Evolutionary conservation across 441 rosid species (phyloP).

Genomic region (Gossypium trilobum): DNA sequence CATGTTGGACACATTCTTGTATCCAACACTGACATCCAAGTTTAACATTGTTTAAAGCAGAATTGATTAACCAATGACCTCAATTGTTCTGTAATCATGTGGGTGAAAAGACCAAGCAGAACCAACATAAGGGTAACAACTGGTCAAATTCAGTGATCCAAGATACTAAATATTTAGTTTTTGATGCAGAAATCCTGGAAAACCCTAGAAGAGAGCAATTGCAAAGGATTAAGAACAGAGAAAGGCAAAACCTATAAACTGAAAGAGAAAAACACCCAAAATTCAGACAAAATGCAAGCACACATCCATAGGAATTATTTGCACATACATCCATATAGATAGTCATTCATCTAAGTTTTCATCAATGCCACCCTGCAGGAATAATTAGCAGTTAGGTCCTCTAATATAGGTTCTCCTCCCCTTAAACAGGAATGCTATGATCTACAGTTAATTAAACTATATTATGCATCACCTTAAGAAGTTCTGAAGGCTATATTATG

Average conservation of each 20-base stretch:
- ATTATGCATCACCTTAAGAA: conserved; percentile 46
- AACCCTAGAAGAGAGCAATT: neutral
- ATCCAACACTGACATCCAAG: neutral
- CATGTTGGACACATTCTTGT: neutral
- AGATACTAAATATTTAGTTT: neutral
- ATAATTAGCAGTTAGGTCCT: neutral
- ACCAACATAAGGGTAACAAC: neutral
- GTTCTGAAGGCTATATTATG: conserved; percentile 40
- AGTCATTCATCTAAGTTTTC: neutral
- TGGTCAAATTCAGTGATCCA: neutral
- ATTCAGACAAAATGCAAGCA: neutral
- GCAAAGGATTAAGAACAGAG: neutral
- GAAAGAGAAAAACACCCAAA: neutral
- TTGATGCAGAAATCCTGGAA: neutral
- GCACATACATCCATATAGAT: neutral
- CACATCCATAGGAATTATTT: neutral
- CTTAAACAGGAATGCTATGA: neutral
- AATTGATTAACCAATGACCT: neutral
- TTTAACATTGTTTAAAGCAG: neutral
- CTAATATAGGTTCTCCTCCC: neutral
- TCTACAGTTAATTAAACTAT: conserved; percentile 1
- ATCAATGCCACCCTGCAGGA: neutral
- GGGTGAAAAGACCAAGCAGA: neutral
- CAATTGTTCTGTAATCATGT: neutral
- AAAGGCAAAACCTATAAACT: neutral